phyloP scores from a whole-genome alignment of 495 filamentous ascomycete genomes.

The Daldinia bambusicola region DNA sequence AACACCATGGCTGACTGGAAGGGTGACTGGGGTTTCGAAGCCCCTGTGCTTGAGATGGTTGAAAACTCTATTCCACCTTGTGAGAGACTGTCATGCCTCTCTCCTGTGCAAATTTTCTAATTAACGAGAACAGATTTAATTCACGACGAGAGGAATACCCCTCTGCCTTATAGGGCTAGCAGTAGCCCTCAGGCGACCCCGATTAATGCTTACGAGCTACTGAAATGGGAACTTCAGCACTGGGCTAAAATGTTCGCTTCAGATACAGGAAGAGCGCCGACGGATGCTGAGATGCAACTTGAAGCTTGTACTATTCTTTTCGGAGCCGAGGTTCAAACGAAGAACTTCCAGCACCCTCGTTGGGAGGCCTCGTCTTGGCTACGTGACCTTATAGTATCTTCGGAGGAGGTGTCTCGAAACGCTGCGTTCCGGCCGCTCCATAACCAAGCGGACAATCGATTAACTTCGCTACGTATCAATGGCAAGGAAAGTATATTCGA shows the following conservation, averaged over 20 bases:
- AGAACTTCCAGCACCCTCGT: conserved; percentile 22
- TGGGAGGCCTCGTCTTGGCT: conserved; percentile 59
- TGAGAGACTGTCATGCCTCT: conserved; percentile 46
- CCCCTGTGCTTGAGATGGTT: conserved; percentile 65
- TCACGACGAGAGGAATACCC: conserved; percentile 65
- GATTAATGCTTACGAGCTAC: conserved; percentile 62
- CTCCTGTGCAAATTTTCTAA: conserved; percentile 35
- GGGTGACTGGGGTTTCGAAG: conserved; percentile 78
- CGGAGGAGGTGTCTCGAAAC: conserved; percentile 48
- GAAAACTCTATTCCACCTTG: conserved; percentile 75
- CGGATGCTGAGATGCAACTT: conserved; percentile 56
- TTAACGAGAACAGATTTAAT: conserved; percentile 57
- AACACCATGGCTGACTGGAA: conserved; percentile 75
- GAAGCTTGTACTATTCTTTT: conserved; percentile 58
- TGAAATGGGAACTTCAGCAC: conserved; percentile 61
- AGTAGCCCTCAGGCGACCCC: conserved; percentile 46
- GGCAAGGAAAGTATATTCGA: conserved; percentile 61
- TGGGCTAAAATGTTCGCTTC: conserved; percentile 51
- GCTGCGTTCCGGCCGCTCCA: conserved; percentile 53
- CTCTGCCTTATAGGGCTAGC: conserved; percentile 57
- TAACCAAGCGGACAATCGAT: conserved; percentile 45
- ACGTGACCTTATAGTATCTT: conserved; percentile 62
- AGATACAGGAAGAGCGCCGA: conserved; percentile 44
- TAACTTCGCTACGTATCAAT: conserved; percentile 56
- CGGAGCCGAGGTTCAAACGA: conserved; percentile 50